Base-by-base conservation (phyloP, 495 filamentous ascomycete genomes). In the Neurospora sp. region DNA sequence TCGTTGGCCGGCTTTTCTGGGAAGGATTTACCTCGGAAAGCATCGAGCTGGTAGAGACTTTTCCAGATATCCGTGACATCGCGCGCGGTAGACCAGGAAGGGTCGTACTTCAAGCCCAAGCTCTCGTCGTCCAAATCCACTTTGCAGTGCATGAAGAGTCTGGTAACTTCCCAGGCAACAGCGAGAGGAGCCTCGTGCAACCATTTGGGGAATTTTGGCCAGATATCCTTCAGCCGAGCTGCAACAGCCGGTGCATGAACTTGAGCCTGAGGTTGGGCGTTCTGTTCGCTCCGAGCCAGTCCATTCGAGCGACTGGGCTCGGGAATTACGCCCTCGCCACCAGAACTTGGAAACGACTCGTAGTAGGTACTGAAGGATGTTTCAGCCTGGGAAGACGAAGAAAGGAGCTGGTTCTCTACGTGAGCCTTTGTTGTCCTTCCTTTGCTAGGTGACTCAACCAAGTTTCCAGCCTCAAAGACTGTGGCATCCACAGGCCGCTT, bases 131-230 rank as follows among this genome's bases (percentile, higher is more conserved):
- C 77, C 27, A 82, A 76, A 27, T 79, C 73, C 31, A 85, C 77
- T 1, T 77, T 77, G 73, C 83, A 85, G 65, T 85, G 78, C 6
- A 83, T 74, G 46, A 81, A 81, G 27, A 85, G 78, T 22, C 84
- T 80, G 4, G 82, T 79, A 18, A 86, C 72, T 69, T 86, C 84
- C 84, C 84, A 86, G 12, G 80, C 79, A 42, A 86, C 76, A 27
- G 78, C 80, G 9, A 86, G 77, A 1, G 84, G 84, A 2, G 82
- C 83, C 0, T 71, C 37, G 18, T 79, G 79, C 35, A 83, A 77
- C 71, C 80, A 81, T 20, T 41, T 41, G 1, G 83, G 84, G 41
- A 82, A 78, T 44, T 71, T 75, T 11, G 84, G 80, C 80, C 78
- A 81, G 18, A 81, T 75, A 31, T 78, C 61, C 12, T 76, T 69